phyloP scores from a whole-genome alignment of 371 early-diverging fungal species.

The Cokeromyces recurvatus region DNA sequence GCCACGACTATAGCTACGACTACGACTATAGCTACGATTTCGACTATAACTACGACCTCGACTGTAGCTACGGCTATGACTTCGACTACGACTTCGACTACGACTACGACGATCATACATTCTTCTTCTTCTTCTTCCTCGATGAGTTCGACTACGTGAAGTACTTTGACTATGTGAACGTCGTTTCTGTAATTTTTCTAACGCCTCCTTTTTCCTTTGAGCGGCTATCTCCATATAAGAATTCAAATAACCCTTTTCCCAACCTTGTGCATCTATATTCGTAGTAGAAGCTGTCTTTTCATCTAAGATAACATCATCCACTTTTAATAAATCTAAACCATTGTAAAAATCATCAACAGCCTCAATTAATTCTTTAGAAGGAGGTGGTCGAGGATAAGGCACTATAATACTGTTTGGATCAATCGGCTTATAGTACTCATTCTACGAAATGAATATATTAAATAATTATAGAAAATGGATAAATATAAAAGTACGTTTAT shows the following conservation, averaged over 20 bases:
- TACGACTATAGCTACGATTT: not conserved
- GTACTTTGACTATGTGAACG: not conserved
- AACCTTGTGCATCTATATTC: conserved; percentile 49
- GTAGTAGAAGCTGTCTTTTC: conserved; percentile 7
- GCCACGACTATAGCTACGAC: conserved; percentile 1
- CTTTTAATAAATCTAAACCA: conserved; percentile 29
- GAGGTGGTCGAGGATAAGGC: conserved; percentile 21
- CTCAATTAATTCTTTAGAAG: conserved; percentile 21
- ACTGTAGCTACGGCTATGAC: conserved; percentile 1
- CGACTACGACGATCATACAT: not conserved
- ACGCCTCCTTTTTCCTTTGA: conserved; percentile 3
- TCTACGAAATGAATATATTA: not conserved
- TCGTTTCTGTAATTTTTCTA: not conserved
- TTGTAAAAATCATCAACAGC: conserved; percentile 46
- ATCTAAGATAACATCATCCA: conserved; percentile 17
- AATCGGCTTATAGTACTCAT: conserved; percentile 44
- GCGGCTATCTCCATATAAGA: conserved; percentile 19
- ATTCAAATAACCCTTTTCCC: conserved; percentile 55
- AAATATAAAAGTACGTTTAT: not conserved
- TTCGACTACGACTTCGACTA: conserved; percentile 2
- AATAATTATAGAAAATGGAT: not conserved
- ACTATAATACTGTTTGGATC: conserved; percentile 32
- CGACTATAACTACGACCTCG: not conserved
- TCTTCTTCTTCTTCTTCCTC: conserved; percentile 1
- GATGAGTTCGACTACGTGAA: too few relatives aligned